Evolutionary conservation across 1,284 basidiomycete genomes (phyloP).

Genomic region (Psilocybe mexicana): DNA sequence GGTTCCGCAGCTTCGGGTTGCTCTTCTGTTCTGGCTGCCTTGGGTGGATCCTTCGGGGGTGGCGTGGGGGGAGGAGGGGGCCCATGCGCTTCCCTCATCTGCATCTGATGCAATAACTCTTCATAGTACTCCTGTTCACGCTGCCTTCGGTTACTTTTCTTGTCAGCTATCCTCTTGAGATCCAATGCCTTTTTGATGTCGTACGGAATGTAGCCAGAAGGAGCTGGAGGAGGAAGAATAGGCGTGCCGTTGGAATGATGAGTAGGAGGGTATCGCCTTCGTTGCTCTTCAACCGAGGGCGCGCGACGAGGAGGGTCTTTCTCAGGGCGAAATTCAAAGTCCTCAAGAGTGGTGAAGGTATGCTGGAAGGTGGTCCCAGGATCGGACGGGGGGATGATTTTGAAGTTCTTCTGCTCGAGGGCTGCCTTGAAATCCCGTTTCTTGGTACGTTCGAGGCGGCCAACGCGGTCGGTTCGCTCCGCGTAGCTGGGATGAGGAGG

Average conservation of each 20-base stretch:
- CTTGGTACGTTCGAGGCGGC: background rate
- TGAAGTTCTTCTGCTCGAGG: background rate
- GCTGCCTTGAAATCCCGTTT: background rate
- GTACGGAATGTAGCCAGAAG: no score
- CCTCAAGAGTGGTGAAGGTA: background rate
- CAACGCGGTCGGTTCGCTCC: background rate
- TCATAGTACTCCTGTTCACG: no score
- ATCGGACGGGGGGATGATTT: background rate
- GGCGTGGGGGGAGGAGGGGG: no score
- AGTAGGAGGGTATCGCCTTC: no score
- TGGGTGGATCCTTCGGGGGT: no score
- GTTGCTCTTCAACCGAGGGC: background rate
- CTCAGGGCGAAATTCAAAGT: background rate
- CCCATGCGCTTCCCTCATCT: no score
- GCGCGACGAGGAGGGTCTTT: background rate
- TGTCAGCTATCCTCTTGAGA: background rate
- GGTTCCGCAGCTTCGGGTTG: no score
- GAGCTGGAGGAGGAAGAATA: no score
- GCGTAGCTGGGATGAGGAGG: background rate
- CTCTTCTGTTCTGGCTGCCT: no score
- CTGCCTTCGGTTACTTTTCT: background rate
- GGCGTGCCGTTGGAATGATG: no score
- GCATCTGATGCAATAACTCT: no score
- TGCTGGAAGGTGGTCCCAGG: background rate
- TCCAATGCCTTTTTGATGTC: background rate